These are phyloP conservation scores for Aspergillus mulundensis DNA, from an alignment of 495 filamentous ascomycete genomes.

Conservation along the genomic window DNA sequence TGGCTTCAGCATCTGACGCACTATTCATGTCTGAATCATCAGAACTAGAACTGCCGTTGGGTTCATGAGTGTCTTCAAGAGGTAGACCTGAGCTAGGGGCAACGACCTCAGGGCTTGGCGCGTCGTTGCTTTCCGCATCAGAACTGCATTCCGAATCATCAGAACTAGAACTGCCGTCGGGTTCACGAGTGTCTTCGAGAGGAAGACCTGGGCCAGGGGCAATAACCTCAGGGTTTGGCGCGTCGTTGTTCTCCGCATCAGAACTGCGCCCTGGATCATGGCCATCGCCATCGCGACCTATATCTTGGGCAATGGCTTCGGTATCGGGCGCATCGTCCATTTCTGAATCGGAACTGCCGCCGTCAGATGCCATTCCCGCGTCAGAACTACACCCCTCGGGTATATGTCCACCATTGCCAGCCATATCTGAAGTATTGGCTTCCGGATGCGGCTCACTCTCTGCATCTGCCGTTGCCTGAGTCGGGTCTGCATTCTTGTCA, in stretches of 20 bases:
- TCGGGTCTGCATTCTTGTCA: background rate
- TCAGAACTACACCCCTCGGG: slow-evolving; percentile 36
- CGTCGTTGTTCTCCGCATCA: no score
- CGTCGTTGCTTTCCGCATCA: no score
- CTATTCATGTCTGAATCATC: background rate
- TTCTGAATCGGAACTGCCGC: background rate
- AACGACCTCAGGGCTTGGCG: no score
- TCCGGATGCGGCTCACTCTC: background rate
- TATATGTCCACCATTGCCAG: slow-evolving; percentile 4
- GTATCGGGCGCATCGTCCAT: background rate
- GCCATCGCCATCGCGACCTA: background rate
- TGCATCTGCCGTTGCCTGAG: background rate
- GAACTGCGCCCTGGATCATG: no score
- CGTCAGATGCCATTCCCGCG: slow-evolving; percentile 32
- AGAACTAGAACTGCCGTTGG: background rate
- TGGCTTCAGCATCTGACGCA: background rate
- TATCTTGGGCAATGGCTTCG: background rate
- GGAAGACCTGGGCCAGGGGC: no score
- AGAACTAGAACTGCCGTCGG: background rate
- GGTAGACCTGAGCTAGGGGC: no score
- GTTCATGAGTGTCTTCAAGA: no score
- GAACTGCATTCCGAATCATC: background rate
- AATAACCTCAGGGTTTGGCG: no score
- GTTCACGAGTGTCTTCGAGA: no score
- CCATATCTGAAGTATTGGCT: background rate